phyloP scores from a whole-genome alignment of 768 basidiomycete genomes.

The Leccinum longicurvipes region DNA sequence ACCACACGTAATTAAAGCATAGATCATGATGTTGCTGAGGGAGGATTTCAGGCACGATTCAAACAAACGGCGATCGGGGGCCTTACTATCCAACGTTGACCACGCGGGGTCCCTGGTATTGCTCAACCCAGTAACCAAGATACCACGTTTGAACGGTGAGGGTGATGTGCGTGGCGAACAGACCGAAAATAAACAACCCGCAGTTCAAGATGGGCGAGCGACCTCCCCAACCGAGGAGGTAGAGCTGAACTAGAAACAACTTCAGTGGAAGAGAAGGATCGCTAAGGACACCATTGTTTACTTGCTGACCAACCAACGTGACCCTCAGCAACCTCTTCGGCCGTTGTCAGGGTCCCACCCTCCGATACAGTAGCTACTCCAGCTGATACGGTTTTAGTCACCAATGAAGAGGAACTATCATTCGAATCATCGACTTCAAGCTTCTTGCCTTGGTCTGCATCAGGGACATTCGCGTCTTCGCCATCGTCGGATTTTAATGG shows the following conservation, averaged over 20 bases:
- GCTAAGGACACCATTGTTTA: slow-evolving; percentile 9
- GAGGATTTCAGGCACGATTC: not conserved
- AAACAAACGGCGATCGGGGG: not conserved
- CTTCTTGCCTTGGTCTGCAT: not conserved
- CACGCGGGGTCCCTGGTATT: slow-evolving; percentile 25
- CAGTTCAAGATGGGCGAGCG: slow-evolving; percentile 29
- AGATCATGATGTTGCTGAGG: slow-evolving; percentile 50
- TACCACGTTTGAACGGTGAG: slow-evolving; percentile 36
- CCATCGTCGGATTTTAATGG: slow-evolving; percentile 32
- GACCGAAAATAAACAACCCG: slow-evolving; percentile 16
- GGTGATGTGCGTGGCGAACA: slow-evolving; percentile 21
- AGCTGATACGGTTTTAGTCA: slow-evolving; percentile 8
- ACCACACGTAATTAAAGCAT: slow-evolving; percentile 34
- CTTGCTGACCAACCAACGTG: slow-evolving; percentile 11
- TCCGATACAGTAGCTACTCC: not conserved
- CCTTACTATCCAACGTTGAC: slow-evolving; percentile 35
- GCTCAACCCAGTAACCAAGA: slow-evolving; percentile 33
- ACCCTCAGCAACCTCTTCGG: slow-evolving; percentile 15
- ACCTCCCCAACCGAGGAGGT: slow-evolving; percentile 23
- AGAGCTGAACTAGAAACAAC: slow-evolving; percentile 4
- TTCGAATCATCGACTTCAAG: not conserved
- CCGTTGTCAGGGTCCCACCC: slow-evolving; percentile 5
- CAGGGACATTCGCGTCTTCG: not conserved
- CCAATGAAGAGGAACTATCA: slow-evolving; percentile 24
- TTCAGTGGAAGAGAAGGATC: not conserved